A percentile compares a stretch with the other conserved stretches of the same genome.
phyloP scores from a whole-genome alignment of 1,139 yeast genomes.

The Pichia sp. region DNA sequence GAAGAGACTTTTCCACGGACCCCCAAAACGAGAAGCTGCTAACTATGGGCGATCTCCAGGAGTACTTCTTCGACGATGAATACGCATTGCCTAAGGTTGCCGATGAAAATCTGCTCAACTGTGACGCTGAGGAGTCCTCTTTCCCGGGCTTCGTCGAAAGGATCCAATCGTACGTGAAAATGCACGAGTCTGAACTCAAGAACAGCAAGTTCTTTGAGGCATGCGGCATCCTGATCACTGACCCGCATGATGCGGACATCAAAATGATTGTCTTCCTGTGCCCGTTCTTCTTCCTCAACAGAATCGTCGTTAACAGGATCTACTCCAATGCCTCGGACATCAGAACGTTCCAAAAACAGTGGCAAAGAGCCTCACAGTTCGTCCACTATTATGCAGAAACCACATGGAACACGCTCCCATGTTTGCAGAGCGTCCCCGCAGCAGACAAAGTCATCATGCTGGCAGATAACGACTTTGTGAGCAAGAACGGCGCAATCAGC shows the following conservation, averaged over 20 bases:
- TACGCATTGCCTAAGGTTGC: not conserved
- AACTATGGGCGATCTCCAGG: conserved; percentile 3
- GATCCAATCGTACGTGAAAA: conserved; percentile 1
- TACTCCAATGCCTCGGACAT: conserved; percentile 5
- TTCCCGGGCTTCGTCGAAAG: conserved; percentile 5
- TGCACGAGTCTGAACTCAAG: conserved; percentile 1
- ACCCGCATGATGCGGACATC: not conserved
- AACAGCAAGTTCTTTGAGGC: not conserved
- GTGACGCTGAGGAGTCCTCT: not conserved
- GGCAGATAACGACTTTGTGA: conserved; percentile 9
- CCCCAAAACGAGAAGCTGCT: conserved; percentile 1
- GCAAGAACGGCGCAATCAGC: not conserved
- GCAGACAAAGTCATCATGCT: conserved; percentile 4
- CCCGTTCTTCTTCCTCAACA: conserved; percentile 6
- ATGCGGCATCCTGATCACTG: conserved; percentile 11
- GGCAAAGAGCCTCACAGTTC: conserved; percentile 9
- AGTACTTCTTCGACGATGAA: conserved; percentile 1
- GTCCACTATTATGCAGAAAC: conserved; percentile 4
- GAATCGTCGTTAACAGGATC: conserved; percentile 6
- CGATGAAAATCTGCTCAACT: conserved; percentile 5
- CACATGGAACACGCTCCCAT: conserved; percentile 2
- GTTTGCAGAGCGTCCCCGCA: not conserved
- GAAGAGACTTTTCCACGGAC: not conserved
- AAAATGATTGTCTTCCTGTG: conserved; percentile 8
- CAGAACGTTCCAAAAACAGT: conserved; percentile 1